Evolutionary conservation across 2,329 filamentous ascomycete species (phyloP).

Genomic region (Clarireedia monteithiana): DNA sequence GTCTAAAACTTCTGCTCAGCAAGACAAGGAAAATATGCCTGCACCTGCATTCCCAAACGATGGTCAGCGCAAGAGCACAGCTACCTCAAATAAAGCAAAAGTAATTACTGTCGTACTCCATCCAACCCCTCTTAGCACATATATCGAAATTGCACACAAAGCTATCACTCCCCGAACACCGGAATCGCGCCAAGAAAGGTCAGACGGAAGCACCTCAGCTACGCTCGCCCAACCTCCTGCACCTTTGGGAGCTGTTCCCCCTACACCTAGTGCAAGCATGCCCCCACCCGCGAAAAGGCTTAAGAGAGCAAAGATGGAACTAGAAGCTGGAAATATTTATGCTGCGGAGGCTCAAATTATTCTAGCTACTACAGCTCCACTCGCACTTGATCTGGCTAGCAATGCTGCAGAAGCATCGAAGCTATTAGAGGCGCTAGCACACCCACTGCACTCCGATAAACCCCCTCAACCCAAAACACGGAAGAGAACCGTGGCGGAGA

Average conservation of each 20-base stretch:
- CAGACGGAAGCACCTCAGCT: constrained; percentile 33
- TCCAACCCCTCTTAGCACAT: constrained; percentile 68
- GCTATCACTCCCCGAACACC: constrained; percentile 36
- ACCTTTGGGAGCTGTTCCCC: constrained; percentile 54
- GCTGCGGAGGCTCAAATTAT: constrained; percentile 71
- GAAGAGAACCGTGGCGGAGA: constrained; percentile 89
- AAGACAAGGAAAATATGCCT: constrained; percentile 53
- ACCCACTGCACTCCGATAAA: constrained; percentile 68
- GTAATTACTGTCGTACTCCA: constrained; percentile 76
- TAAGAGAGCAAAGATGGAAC: constrained; percentile 65
- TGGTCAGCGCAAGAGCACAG: constrained; percentile 34
- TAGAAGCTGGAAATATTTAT: constrained; percentile 66
- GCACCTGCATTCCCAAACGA: constrained; percentile 42
- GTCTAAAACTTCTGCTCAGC: constrained; percentile 30
- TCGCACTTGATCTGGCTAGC: constrained; percentile 71
- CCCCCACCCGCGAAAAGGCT: constrained; percentile 55
- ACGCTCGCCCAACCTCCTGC: constrained; percentile 44
- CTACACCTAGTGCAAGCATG: constrained; percentile 51
- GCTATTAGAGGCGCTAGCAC: constrained; percentile 62
- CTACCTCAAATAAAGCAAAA: constrained; percentile 47
- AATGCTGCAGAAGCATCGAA: constrained; percentile 60
- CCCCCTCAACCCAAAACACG: constrained; percentile 80
- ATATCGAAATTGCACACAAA: constrained; percentile 70
- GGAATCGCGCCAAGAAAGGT: constrained; percentile 44
- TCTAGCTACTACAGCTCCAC: constrained; percentile 62